Base-by-base conservation (phyloP, 306 rosid genomes). In the Gastrolobium bilobum region DNA sequence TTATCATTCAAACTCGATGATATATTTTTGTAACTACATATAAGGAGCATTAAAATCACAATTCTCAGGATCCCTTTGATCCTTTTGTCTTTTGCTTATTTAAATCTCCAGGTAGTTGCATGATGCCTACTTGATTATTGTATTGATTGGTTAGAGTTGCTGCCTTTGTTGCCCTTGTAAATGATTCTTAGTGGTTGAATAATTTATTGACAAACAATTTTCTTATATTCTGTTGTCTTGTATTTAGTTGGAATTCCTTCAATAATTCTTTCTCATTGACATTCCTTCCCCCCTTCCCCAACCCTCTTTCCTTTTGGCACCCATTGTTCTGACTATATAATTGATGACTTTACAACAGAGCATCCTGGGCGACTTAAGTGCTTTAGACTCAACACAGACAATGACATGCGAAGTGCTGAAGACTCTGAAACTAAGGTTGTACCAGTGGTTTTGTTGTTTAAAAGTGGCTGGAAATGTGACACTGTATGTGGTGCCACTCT, bases 381-480 rank as follows among this genome's bases (percentile, higher is more conserved):
- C 78, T 89, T 79, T 78, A 79, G 89, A 14, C 90, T 89, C 81
- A 84, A 90, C 84, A 85, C 91, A 0, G 87, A 89, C 69, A 67
- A 50, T 6, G 92, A 88, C 54, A 61, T 61, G 35, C 75, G 84
- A 77, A 61, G 83, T 15, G 89, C 90, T 3, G 86, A 87, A 81
- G 82, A 82, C 46, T 86, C 86, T 4, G 92, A 90, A 60, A 84
- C 89, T n/a, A 87, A 84, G 86, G 90, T 90, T 4, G 94, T 90
- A 15, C 92, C 90, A 5, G 90, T 91, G 72, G 94, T 89, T 71
- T 47, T 91, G 81, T 68, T 90, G 79, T 90, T 92, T 15, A 85
- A 90, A 83, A 83, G 85, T 51, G 91, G 91, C 73, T 53, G 88
- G 86, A 90, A 83, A 68, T 82, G 84, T 51, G 89, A 90, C 15